Evolutionary conservation across 176 grass and related monocot species (phyloP).

Genomic region (Triticum urartu): DNA sequence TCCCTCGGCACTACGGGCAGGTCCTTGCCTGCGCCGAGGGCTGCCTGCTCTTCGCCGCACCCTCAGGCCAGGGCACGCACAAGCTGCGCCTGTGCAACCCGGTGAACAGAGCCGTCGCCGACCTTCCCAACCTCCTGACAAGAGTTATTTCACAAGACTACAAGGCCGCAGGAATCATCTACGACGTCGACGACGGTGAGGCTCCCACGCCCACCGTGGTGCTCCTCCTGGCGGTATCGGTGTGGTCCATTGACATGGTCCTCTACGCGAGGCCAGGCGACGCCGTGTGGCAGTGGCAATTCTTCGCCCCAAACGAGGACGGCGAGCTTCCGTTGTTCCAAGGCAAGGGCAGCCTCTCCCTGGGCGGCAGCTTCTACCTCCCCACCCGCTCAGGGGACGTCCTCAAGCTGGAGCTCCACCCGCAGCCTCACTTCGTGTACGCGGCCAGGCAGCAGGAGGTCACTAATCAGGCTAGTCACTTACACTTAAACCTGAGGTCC

Average conservation of each 20-base stretch:
- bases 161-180: too few species aligned
- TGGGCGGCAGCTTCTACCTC: not conserved
- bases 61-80: not conserved
- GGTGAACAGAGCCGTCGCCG: not conserved
- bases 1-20: not conserved
- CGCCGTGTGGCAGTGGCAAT: not conserved
- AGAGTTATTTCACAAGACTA: too few species aligned
- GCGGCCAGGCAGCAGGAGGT: not conserved
- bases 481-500: not conserved
- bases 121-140: not conserved
- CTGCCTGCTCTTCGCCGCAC: not conserved
- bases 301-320: too few species aligned
- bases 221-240: too few species aligned
- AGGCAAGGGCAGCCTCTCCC: not conserved
- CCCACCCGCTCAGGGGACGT: not conserved
- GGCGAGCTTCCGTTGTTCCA: not conserved
- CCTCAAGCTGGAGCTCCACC: not conserved
- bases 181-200: not conserved
- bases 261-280: not conserved
- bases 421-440: not conserved
- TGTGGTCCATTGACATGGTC: not conserved
- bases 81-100: not conserved
- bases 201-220: not conserved
- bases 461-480: too few species aligned
- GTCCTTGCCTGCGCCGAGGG: not conserved